These are phyloP conservation scores for Salix viminalis DNA, from an alignment of 345 rosid species.

Conservation along the genomic window DNA sequence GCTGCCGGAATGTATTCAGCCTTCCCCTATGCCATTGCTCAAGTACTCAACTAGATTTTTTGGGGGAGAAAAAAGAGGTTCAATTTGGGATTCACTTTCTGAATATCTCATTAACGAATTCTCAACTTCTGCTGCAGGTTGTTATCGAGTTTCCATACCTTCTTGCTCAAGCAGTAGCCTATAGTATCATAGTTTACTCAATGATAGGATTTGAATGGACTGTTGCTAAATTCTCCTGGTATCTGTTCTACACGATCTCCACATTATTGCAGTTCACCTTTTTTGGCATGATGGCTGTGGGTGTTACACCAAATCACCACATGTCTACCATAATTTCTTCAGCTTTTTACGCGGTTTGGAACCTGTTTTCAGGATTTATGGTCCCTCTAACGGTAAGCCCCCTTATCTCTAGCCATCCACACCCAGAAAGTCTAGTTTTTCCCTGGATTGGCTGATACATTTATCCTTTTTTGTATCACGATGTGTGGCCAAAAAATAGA, in stretches of 20 bases:
- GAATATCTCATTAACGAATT: background rate
- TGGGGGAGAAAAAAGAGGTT: no score
- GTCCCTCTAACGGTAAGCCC: slow-evolving; percentile 51
- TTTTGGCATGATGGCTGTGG: slow-evolving; percentile 71
- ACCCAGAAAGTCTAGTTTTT: no score
- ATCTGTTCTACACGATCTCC: slow-evolving; percentile 51
- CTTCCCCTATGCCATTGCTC: slow-evolving; percentile 69
- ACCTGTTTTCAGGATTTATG: slow-evolving; percentile 59
- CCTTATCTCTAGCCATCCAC: no score
- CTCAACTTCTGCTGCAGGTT: slow-evolving; percentile 29
- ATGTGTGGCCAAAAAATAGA: background rate
- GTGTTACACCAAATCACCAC: slow-evolving; percentile 60
- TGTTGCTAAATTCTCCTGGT: slow-evolving; percentile 54
- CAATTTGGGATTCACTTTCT: background rate
- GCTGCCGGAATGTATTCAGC: slow-evolving; percentile 85
- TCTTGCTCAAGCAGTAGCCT: slow-evolving; percentile 38
- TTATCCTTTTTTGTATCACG: background rate
- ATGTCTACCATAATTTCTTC: slow-evolving; percentile 47
- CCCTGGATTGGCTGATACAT: no score
- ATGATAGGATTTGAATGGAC: slow-evolving; percentile 66
- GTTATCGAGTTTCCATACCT: slow-evolving; percentile 56
- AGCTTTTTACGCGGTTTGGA: slow-evolving; percentile 51
- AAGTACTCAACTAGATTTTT: slow-evolving; percentile 18
- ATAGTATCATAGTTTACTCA: slow-evolving; percentile 48
- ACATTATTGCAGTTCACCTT: slow-evolving; percentile 57